A percentile compares a stretch with the other conserved stretches of the same genome.
Evolutionary conservation across 1,139 yeast genomes (phyloP).

Genomic region (Yamadazyma trypodendri): DNA sequence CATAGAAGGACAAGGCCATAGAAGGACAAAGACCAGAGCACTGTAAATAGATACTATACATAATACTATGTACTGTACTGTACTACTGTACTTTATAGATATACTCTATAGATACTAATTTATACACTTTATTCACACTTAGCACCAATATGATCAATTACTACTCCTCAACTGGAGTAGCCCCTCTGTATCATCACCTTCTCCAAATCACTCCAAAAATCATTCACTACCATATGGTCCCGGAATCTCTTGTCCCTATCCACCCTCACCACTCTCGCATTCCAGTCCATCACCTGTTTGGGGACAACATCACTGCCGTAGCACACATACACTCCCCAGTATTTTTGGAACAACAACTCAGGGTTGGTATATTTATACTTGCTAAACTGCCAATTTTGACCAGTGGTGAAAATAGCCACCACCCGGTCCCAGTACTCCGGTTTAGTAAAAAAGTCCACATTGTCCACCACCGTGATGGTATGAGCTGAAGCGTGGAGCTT

Average conservation of each 20-base stretch:
- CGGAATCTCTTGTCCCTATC: slow-evolving; percentile 85
- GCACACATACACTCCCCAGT: slow-evolving; percentile 77
- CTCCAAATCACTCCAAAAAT: slow-evolving; percentile 78
- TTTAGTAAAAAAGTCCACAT: slow-evolving; percentile 82
- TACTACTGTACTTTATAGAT: too few relatives aligned
- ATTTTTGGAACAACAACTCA: slow-evolving; percentile 73
- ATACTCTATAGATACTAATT: too few relatives aligned
- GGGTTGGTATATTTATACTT: slow-evolving; percentile 85
- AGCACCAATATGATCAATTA: too few relatives aligned
- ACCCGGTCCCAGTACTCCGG: slow-evolving; percentile 98
- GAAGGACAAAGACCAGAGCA: too few relatives aligned
- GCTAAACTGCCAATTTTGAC: slow-evolving; percentile 95
- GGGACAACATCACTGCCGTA: slow-evolving; percentile 83
- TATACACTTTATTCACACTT: too few relatives aligned
- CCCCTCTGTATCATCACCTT: slow-evolving; percentile 52
- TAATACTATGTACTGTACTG: neutral
- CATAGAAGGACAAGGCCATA: neutral
- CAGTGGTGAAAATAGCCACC: slow-evolving; percentile 92
- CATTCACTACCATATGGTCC: slow-evolving; percentile 83
- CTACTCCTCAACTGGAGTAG: neutral
- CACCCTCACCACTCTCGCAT: slow-evolving; percentile 71
- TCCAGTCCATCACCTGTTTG: slow-evolving; percentile 77
- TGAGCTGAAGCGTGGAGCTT: slow-evolving; percentile 53
- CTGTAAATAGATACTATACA: too few relatives aligned
- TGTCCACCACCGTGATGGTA: slow-evolving; percentile 78